Conservation (phyloP, 805 yeast genomes). For the Isabelozyma pseudorhagii region DNA sequence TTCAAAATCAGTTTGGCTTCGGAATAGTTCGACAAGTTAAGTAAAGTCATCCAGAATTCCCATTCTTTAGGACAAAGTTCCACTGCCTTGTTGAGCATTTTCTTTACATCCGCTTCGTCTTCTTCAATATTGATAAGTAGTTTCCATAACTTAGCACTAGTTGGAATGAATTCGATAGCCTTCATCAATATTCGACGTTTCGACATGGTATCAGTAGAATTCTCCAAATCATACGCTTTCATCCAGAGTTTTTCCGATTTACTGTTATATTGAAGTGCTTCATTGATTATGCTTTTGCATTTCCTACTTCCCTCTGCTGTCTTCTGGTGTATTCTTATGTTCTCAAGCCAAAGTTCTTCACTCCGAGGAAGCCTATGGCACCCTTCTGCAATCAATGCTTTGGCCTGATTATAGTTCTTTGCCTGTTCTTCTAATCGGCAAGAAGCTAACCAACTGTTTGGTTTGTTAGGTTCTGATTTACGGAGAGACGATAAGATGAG, state of each 20-base stretch:
- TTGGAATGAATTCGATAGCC: constrained; percentile 67
- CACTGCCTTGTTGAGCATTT: constrained; percentile 61
- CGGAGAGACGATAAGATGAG: constrained; percentile 64
- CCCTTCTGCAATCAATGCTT: constrained; percentile 65
- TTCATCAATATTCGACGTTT: constrained; percentile 62
- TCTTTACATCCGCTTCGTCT: constrained; percentile 44
- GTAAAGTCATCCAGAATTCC: constrained; percentile 61
- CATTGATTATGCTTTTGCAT: constrained; percentile 58
- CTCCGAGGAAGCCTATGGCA: constrained; percentile 62
- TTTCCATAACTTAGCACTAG: constrained; percentile 63
- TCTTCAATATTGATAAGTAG: constrained; percentile 59
- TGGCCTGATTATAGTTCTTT: constrained; percentile 54
- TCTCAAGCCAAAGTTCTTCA: constrained; percentile 83
- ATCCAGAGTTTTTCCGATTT: constrained; percentile 68
- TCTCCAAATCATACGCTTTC: constrained; percentile 64
- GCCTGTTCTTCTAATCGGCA: constrained; percentile 75
- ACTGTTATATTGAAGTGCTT: constrained; percentile 59
- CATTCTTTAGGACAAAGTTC: constrained; percentile 65
- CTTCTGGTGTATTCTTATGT: constrained; percentile 55
- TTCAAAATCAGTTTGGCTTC: constrained; percentile 57
- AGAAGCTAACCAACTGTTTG: constrained; percentile 83
- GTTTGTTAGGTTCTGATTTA: constrained; percentile 65
- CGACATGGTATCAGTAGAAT: constrained; percentile 41
- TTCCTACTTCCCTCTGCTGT: constrained; percentile 37
- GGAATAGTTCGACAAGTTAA: constrained; percentile 41